Percentiles rank a stretch among this genome's conserved stretches.
Evolutionary conservation across 768 basidiomycete species (phyloP).

Genomic region (Hypholoma sublateritium): DNA sequence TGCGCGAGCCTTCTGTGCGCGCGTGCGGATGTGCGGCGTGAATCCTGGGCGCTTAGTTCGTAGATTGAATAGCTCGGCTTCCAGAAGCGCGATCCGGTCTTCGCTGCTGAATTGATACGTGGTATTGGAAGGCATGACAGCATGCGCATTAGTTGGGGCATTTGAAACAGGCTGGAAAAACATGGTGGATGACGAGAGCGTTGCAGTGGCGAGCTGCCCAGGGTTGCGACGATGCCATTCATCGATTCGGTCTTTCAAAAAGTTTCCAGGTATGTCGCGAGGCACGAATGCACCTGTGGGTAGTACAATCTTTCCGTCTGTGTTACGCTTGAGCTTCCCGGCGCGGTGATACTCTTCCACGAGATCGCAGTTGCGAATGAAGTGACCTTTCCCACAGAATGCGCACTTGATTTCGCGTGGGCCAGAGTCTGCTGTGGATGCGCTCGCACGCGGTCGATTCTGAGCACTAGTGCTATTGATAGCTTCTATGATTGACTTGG

Average conservation of each 20-base stretch:
- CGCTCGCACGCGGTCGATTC: neutral
- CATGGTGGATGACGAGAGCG: too few relatives aligned
- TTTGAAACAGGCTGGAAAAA: too few relatives aligned
- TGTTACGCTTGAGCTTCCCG: constrained; percentile 3
- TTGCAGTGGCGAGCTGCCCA: neutral
- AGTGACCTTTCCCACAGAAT: constrained; percentile 5
- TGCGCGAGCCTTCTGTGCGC: neutral
- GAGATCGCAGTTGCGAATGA: constrained; percentile 1
- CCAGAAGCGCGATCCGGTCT: neutral
- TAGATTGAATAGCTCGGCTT: constrained; percentile 5
- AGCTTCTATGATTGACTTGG: constrained; percentile 9
- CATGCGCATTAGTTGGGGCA: neutral
- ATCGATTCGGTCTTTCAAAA: constrained; percentile 10
- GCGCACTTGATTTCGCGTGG: neutral
- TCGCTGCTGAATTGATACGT: neutral
- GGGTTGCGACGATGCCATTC: constrained; percentile 12
- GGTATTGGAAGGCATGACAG: neutral
- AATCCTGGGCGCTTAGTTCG: neutral
- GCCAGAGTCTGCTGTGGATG: neutral
- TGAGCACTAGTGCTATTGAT: neutral
- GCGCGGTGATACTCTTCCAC: constrained; percentile 4
- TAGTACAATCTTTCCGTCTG: neutral
- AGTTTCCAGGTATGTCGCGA: constrained; percentile 3
- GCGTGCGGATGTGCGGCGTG: neutral
- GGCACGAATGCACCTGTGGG: constrained; percentile 19